Evolutionary conservation across 495 filamentous ascomycete species (phyloP), one percentile per base, ranked within the genome.

Genomic region (Apodospora peruviana): DNA sequence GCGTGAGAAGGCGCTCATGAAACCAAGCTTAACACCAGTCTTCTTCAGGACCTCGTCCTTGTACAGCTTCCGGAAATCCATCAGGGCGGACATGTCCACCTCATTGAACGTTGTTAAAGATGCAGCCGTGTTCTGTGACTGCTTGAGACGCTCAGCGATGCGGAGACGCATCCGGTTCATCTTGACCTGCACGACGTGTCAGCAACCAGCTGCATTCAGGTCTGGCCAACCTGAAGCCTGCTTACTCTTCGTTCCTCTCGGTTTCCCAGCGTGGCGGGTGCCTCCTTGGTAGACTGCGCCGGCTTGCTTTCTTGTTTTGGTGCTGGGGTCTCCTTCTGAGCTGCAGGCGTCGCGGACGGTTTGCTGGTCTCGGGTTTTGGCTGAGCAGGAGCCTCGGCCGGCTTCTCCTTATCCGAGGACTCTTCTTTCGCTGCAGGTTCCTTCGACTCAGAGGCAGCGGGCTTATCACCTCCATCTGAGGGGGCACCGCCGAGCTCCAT

Each of bases 141-240:
- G 93, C 80, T 98, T 98, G 43, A 98, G 78, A 53, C 93, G 91
- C 75, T 98, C 93, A 18, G 93, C 88, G 53, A 97, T 98, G 18
- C 93, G 83, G 38, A 97, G 80, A 43, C 93, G 89, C 94, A 98
- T 98, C 45, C 94, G 87, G 75, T 97, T 97, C 93, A 98, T 98
- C 78, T 98, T 98, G 56, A 96, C 90, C 88, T 91, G 55, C 36
- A 43, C 29, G 45, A 45, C 36, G 2, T 10, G 46, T 61, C n/a
- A 54, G 42, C 32, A 53, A 5, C 29, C 32, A 23, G 25, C 43
- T 34, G 18, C 21, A 36, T 14, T 27, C 29, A 11, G 20, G 22
- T 7, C 2, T 2, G 46, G 7, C 2, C 36, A n/a, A 45, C 20
- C 25, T 5, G 17, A 34, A 41, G 12, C 8, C 5, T 25, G 74